A percentile compares a stretch with the other conserved stretches of the same genome.
These are phyloP conservation scores for Panicum hallii DNA, from an alignment of 202 grass and related monocot species.

Conservation along the genomic window DNA sequence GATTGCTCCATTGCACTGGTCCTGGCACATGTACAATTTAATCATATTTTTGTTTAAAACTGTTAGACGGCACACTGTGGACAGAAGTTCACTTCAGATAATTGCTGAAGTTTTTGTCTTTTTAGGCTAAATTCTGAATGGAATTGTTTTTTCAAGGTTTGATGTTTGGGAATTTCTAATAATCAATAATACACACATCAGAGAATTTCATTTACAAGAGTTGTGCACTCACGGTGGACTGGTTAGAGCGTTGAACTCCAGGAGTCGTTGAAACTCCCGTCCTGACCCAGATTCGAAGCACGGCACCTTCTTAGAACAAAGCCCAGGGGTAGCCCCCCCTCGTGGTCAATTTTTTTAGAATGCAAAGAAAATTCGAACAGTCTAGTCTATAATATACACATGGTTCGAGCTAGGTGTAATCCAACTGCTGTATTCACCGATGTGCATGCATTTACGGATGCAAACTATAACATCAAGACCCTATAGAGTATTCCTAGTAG, in stretches of 20 bases:
- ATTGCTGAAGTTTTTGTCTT: neutral
- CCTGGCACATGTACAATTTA: neutral
- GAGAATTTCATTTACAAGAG: slow-evolving; percentile 9
- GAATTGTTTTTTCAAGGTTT: neutral
- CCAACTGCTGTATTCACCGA: slow-evolving; percentile 15
- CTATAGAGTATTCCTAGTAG: slow-evolving; percentile 29
- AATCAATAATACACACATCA: neutral
- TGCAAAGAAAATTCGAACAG: neutral
- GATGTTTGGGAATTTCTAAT: neutral
- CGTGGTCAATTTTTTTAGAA: no score
- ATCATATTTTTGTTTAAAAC: neutral
- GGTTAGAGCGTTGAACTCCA: no score
- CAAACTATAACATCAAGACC: slow-evolving; percentile 5
- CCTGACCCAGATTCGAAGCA: no score
- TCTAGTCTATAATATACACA: slow-evolving; percentile 19
- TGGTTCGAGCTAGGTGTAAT: neutral
- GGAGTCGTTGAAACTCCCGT: no score
- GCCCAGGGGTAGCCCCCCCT: no score
- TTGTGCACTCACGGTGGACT: neutral
- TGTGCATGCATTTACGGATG: slow-evolving; percentile 13
- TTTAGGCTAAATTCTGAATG: neutral
- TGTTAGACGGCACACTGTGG: neutral
- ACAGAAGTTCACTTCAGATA: neutral
- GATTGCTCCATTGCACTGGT: slow-evolving; percentile 12
- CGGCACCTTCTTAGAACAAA: no score